Evolutionary conservation across 73 alveolate genomes (phyloP), one percentile per base, ranked within the genome.

Genomic region (Blepharisma stoltei): DNA sequence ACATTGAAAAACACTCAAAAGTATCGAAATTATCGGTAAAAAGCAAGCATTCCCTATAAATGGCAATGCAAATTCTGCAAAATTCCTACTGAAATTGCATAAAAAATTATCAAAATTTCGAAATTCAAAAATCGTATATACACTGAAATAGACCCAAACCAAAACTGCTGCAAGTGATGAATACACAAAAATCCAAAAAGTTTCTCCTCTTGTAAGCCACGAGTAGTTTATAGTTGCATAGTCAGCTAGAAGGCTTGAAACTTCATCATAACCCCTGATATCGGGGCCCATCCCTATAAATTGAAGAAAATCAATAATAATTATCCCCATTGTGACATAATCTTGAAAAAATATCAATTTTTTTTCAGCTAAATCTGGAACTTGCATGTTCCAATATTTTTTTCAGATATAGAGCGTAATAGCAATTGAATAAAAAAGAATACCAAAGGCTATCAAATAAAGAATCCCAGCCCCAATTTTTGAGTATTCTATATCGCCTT

Each of bases 321-420:
- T 60, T 25, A 60, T 25, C 0, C 2, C 23, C 14, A 60, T 8
- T 8, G 45, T 47, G 14, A 5, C 46, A 1, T 14, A 7, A 60
- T 60, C 73, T 60, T 60, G 73, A 9, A n/a, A n/a, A 14, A 38
- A 14, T 60, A 60, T 60, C 6, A 60, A 9, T 60, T 55, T 55
- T 55, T 20, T 55, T 6, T 37, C 7, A 20, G 3, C 23, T n/a
- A 60, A 1, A 8, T 18, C 45, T 60, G 14, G 4, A 60, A 20
- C 2, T n/a, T 60, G 38, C 5, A 9, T 18, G 0, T n/a, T 25
- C 2, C 14, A 60, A 9, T 1, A 18, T 14, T 9, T 18, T 55
- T 60, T 60, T 25, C 38, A 20, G 1, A 18, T 1, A 14, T 14
- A 14, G 18, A 60, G 23, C 11, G 45, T 20, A 20, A 60, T 60